Base-by-base conservation (phyloP, 495 filamentous ascomycete genomes). In the Aspergillus avenaceus region DNA sequence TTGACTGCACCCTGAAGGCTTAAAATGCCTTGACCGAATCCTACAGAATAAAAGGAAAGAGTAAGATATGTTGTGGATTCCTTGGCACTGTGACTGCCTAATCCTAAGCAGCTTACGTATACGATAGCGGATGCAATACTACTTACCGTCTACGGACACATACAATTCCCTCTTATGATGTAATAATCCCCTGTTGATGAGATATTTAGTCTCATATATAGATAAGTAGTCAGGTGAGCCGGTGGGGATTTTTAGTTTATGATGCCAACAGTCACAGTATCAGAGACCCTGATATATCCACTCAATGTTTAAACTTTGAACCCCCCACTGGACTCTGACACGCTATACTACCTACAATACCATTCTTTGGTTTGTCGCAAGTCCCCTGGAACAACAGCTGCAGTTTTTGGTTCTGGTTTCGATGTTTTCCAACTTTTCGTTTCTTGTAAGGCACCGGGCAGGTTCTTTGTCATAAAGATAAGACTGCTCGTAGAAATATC, bases 41-140 rank as follows among this genome's bases (percentile, higher is more conserved):
- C 19, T 34, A 36, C 12, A 34, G 22, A 13, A 29, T 14, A 31
- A 16, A 45, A 14, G 42, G 42, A 45, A 28, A 3, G 12, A 18
- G 26, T 5, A 36, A 22, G 25, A 47, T 13, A 5, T 29, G 22
- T 29, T 11, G 8, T 21, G 16, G 44, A 13, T 23, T 43, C 22
- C 41, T 43, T 43, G 21, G 41, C 41, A 11, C n/a, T 9, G 12
- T 43, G 41, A 45, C 24, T 3, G 2, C n/a, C 19, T 7, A 7
- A 21, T 22, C 13, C 19, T 14, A 18, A 45, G 13, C 3, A 29
- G 25, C 25, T 45, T 45, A 45, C 41, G 41, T 45, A 45, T 45
- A 25, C 41, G 25, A 45, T 45, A 29, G 27, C 41, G 29, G 32
- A 37, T 37, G 6, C 32, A 37, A 37, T n/a, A 37, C n/a, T n/a